Conservation (phyloP, 768 basidiomycete genomes). For the Auricularia sp. region DNA sequence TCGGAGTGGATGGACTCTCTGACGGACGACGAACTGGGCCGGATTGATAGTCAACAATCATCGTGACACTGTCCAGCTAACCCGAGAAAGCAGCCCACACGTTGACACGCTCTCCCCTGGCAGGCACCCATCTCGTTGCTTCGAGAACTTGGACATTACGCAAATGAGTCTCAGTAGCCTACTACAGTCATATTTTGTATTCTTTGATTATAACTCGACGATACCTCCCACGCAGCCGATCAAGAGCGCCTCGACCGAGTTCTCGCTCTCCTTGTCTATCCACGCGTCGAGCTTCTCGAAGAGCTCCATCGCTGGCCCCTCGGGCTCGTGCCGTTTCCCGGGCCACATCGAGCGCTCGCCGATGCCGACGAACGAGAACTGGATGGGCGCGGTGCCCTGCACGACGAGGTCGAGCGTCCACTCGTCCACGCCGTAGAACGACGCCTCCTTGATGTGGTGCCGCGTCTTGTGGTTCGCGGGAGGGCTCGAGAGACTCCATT, state of each 20-base stretch:
- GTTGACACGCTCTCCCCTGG: no score
- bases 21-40: no score
- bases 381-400: slow-evolving; percentile 31
- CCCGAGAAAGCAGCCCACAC: no score
- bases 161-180: no score
- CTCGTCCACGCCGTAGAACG: slow-evolving; percentile 66
- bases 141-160: no score
- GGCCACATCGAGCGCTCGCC: slow-evolving; percentile 84
- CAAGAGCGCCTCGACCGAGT: slow-evolving; percentile 57
- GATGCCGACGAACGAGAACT: slow-evolving; percentile 71
- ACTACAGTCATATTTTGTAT: background rate
- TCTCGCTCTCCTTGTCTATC: slow-evolving; percentile 54
- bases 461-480: slow-evolving; percentile 68
- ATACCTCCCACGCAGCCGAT: slow-evolving; percentile 65
- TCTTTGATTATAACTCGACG: slow-evolving; percentile 26
- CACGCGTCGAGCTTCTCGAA: slow-evolving; percentile 69
- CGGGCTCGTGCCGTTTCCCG: slow-evolving; percentile 40
- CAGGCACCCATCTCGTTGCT: no score
- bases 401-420: slow-evolving; percentile 70
- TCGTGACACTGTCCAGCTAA: no score
- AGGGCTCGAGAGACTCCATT: slow-evolving; percentile 72
- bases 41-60: no score
- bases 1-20: no score
- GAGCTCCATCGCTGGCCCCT: slow-evolving; percentile 55
- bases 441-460: slow-evolving; percentile 88